Percentiles rank a stretch among this genome's conserved stretches.
phyloP scores from a whole-genome alignment of 192 early-diverging fungal genomes.

The Mortierella alpina region DNA sequence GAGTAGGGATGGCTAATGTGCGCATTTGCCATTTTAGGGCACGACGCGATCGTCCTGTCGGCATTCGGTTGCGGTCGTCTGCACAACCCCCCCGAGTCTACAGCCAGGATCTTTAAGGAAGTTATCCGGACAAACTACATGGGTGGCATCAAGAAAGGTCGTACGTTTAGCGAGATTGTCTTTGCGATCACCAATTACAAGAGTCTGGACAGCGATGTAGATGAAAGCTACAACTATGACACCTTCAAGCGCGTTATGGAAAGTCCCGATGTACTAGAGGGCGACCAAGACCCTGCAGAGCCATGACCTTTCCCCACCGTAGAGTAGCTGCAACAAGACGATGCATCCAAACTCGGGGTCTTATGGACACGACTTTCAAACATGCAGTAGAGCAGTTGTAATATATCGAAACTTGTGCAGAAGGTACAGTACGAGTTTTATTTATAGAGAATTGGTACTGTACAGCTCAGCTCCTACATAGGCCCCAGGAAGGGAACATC shows the following conservation, averaged over 20 bases:
- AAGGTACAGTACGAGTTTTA: too few relatives aligned
- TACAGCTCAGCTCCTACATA: too few relatives aligned
- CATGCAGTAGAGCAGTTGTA: too few relatives aligned
- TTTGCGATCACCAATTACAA: conserved; percentile 50
- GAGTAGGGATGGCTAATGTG: neutral
- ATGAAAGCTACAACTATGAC: conserved; percentile 23
- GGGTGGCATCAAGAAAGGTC: conserved; percentile 47
- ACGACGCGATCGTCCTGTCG: conserved; percentile 56
- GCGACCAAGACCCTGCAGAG: conserved; percentile 1
- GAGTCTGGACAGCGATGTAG: conserved; percentile 11
- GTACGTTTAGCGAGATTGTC: conserved; percentile 38
- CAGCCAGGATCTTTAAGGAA: conserved; percentile 55
- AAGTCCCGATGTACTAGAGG: conserved; percentile 15
- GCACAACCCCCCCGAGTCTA: conserved; percentile 50
- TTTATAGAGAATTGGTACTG: too few relatives aligned
- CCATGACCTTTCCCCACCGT: too few relatives aligned
- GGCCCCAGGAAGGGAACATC: too few relatives aligned
- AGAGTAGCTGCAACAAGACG: too few relatives aligned
- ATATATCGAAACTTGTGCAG: too few relatives aligned
- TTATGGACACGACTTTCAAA: too few relatives aligned
- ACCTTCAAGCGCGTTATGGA: conserved; percentile 52
- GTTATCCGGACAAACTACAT: conserved; percentile 52
- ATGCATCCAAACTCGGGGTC: too few relatives aligned
- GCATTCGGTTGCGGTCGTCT: conserved; percentile 59
- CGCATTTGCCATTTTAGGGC: conserved; percentile 27